Base-by-base conservation (phyloP, 2,329 filamentous ascomycete species). In the Aspergillus pseudonomiae region DNA sequence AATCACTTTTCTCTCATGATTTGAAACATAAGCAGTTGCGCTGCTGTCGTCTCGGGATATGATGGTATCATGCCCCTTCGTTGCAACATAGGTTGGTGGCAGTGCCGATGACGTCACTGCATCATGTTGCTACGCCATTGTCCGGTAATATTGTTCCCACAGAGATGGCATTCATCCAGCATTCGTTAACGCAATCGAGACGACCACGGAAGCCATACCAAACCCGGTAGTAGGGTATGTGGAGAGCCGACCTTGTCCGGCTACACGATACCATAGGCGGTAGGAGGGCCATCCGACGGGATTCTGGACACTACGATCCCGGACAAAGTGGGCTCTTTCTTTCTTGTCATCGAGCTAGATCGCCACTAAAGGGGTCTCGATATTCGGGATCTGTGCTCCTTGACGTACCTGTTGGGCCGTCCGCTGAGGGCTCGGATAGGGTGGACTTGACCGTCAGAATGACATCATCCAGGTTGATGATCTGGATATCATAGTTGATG, bases 381-480 rank as follows among this genome's bases (percentile, higher is more conserved):
- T 43, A 26, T 12, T 39, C 41, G 12, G 57, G 28, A 48, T 24
- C 26, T 0, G n/a, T 24, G 14, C 30, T 50, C 19, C 21, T 53
- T 60, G 59, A 60, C 59, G 59, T 60, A 54, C 39, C 59, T 32
- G 26, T 16, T 48, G 28, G 28, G 34, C 14, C 6, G 34, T 36
- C 34, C 14, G 14, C 34, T 36, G 34, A 5, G 14, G 12, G 11
- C 26, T 46, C 21, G 55, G 39, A 55, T 36, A 57, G 16, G 26
- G 36, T 66, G 61, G 59, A 58, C 32, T 39, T 36, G 30, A 63
- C 68, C 70, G 74, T 76, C 75, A 75, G 67, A 62, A 63, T 76
- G 74, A 76, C 73, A 75, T 76, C 74, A 76, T 65, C 19, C 14
- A 36, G 9, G 28, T n/a, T 6, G n/a, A 36, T 54, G 19, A 24